phyloP scores from a whole-genome alignment of 1,284 basidiomycete species.

The Earliella scabrosa region DNA sequence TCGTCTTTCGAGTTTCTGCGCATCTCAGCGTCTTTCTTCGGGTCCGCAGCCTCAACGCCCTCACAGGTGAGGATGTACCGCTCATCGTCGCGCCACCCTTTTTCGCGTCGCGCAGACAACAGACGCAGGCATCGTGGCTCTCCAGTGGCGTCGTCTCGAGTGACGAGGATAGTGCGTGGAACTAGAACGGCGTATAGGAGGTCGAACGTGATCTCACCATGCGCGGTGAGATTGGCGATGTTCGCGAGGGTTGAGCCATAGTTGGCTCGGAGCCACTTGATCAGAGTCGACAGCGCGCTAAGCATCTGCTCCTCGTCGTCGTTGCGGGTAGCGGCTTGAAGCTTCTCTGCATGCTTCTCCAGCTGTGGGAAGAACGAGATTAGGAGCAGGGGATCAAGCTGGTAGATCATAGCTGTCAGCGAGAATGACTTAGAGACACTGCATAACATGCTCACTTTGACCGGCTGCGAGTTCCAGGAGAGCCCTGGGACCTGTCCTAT shows the following conservation, averaged over 20 bases:
- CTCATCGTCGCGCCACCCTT: slow-evolving; percentile 30
- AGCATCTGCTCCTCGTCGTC: slow-evolving; percentile 45
- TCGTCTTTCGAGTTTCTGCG: background rate
- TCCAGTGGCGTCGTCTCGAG: slow-evolving; percentile 29
- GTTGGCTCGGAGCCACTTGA: slow-evolving; percentile 48
- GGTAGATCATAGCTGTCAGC: background rate
- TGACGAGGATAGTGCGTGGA: slow-evolving; percentile 11
- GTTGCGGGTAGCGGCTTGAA: slow-evolving; percentile 38
- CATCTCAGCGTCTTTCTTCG: slow-evolving; percentile 9
- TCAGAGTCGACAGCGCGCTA: slow-evolving; percentile 39
- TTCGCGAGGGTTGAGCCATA: slow-evolving; percentile 49
- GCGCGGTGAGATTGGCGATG: slow-evolving; percentile 49
- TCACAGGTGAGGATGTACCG: slow-evolving; percentile 47
- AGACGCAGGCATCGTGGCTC: slow-evolving; percentile 51
- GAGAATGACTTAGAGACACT: slow-evolving; percentile 1
- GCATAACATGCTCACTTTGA: slow-evolving; percentile 44
- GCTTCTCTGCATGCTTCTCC: slow-evolving; percentile 43
- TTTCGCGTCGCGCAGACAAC: slow-evolving; percentile 32
- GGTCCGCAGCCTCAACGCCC: slow-evolving; percentile 54
- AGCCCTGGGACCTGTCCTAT: slow-evolving; percentile 55
- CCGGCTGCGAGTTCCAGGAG: slow-evolving; percentile 57
- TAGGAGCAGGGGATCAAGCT: slow-evolving; percentile 57
- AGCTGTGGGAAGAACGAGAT: slow-evolving; percentile 53
- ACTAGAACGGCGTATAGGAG: slow-evolving; percentile 43
- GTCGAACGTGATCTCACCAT: slow-evolving; percentile 58